Base-by-base conservation (phyloP, 257 asterid species). In the Cruciata laevipes region DNA sequence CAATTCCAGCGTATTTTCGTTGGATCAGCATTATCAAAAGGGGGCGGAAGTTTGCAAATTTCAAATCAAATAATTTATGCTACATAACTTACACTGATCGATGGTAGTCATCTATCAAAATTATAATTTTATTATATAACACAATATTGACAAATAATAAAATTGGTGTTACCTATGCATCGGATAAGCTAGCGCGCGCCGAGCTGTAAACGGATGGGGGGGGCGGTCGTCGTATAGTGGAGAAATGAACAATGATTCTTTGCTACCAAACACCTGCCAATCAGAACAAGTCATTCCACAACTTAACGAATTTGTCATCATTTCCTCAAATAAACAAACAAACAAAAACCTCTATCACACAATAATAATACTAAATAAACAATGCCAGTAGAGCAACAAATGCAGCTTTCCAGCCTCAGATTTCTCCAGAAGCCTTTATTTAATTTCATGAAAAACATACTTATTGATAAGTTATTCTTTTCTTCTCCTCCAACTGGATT, bases 381-480 rank as follows among this genome's bases (percentile, higher is more conserved):
- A 42, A 16, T 56, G 33, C 61, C 61, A 56, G 31, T 21, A 9
- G 61, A 56, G 31, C 61, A 56, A 56, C 61, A 56, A 56, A 47
- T 56, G 61, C 23, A 23, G 30, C 61, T 56, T 56, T 56, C 27
- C 61, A 56, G 61, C 61, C 33, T 9, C 16, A 56, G 31, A 56
- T 21, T 56, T 56, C 31, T 21, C 9, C 12, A 10, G 4, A 13
- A 24, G 5, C 16, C 3, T 24, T 20, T 5, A 18, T 20, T n/a
- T n/a, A n/a, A n/a, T n/a, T n/a, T n/a, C n/a, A n/a, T n/a, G n/a
- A n/a, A n/a, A n/a, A n/a, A n/a, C n/a, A n/a, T n/a, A n/a, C n/a
- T n/a, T n/a, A n/a, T n/a, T n/a, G n/a, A n/a, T n/a, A n/a, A n/a
- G n/a, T n/a, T n/a, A 56, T 56, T 21, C 61, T 20, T 24, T 58